Evolutionary conservation across 1,284 basidiomycete genomes (phyloP), one percentile per base, ranked within the genome.

Genomic region (Erythrobasidium hasegawianum): DNA sequence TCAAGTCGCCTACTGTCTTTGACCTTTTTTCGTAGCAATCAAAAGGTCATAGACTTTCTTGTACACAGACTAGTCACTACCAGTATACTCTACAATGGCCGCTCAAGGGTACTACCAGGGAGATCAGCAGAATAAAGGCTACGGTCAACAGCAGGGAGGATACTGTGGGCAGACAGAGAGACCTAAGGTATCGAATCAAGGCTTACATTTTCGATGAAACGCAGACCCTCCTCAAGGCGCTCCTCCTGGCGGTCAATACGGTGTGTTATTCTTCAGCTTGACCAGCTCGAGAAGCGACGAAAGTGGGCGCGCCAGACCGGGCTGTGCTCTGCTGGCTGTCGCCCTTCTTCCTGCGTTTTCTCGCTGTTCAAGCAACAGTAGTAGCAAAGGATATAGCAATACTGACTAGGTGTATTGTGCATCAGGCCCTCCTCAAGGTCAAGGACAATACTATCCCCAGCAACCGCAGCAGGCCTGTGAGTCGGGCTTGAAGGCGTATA

Each of bases 391-490:
- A 33, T 7, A n/a, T 45, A 20, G 20, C 59, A 60, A 53, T 53
- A 22, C 14, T 20, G 18, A 29, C 26, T 29, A 27, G 26, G 7
- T 16, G 5, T 29, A 20, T 24, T 2, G 26, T 29, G 26, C 24
- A 22, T 22, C 8, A 50, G 59, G 24, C 45, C 59, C 20, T 50
- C 59, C 45, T 50, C 45, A 20, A 29, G 60, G 5, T 43, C 61
- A 64, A 47, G 53, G 54, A 26, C 40, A 41, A n/a, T 64, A 66
- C 57, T 58, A 59, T 29, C 54, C 54, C 20, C 64, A 66, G 33
- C 45, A 54, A 27, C 64, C 64, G 1, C 64, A 66, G 40, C 64
- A 66, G 43, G 64, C 55, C 18, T 66, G 62, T 57, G 14, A 18
- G 56, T 49, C 1, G 16, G 16, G 20, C 13, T 18, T 24, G 13